Percentiles rank a stretch among this genome's conserved stretches.
These are phyloP conservation scores for Leishmania major DNA, from an alignment of 208 protist genomes.

Conservation along the genomic window DNA sequence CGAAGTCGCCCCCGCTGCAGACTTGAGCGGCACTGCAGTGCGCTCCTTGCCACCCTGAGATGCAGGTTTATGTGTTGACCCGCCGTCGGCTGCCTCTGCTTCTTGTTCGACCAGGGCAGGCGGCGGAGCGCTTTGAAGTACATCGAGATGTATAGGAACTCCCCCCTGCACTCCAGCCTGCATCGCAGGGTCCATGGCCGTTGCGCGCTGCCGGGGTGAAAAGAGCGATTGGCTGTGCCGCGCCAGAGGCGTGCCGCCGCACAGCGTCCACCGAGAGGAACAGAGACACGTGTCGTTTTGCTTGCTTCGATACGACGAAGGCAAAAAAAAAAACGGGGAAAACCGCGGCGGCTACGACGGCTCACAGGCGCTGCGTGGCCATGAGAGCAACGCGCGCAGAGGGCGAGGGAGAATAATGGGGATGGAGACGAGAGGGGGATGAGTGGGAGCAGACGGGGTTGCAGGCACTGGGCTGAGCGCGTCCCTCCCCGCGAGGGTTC, in stretches of 20 bases:
- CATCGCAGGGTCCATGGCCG: not conserved
- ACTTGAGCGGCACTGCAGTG: not conserved
- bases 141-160: not conserved
- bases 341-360: not conserved
- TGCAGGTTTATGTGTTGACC: not conserved
- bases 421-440: too few relatives aligned
- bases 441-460: not conserved
- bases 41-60: not conserved
- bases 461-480: not conserved
- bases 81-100: not conserved
- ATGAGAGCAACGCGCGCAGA: not conserved
- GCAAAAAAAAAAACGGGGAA: not conserved
- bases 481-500: not conserved
- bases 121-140: not conserved
- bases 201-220: not conserved
- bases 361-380: not conserved
- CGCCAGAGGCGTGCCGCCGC: not conserved
- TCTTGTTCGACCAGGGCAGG: not conserved
- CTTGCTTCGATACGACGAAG: not conserved
- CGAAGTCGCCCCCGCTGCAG: not conserved
- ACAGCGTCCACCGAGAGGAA: not conserved
- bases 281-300: not conserved
- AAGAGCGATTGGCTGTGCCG: not conserved
- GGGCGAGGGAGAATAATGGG: not conserved
- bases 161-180: not conserved